Evolutionary conservation across 805 yeast genomes (phyloP).

Genomic region (Hanseniaspora lindneri): DNA sequence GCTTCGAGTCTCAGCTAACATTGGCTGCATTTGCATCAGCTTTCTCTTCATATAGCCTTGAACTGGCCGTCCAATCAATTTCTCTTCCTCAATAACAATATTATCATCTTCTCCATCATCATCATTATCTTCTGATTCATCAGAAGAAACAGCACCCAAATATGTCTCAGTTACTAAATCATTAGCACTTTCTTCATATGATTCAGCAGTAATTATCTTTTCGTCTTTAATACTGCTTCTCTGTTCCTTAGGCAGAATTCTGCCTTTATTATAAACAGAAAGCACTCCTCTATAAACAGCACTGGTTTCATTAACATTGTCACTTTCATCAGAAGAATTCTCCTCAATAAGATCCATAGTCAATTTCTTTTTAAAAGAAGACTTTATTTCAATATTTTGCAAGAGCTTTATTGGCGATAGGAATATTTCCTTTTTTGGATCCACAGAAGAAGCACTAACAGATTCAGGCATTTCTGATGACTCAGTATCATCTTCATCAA

Average conservation of each 20-base stretch:
- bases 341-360: slow-evolving; percentile 19
- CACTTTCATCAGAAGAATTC: slow-evolving; percentile 8
- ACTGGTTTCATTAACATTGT: slow-evolving; percentile 13
- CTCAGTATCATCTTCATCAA: not conserved
- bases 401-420: slow-evolving; percentile 16
- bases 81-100: slow-evolving; percentile 25
- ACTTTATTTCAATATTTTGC: slow-evolving; percentile 17
- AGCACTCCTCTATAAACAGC: not conserved
- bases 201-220: slow-evolving; percentile 21
- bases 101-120: slow-evolving; percentile 25
- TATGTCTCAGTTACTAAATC: too few species aligned
- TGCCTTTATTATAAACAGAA: slow-evolving; percentile 16
- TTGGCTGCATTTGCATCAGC: slow-evolving; percentile 4
- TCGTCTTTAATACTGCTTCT: slow-evolving; percentile 29
- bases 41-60: slow-evolving; percentile 16
- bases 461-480: too few species aligned
- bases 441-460: too few species aligned
- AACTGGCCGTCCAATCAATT: slow-evolving; percentile 8
- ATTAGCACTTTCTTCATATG: too few species aligned
- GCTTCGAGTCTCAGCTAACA: not conserved
- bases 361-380: slow-evolving; percentile 18
- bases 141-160: too few species aligned
- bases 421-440: not conserved
- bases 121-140: too few species aligned
- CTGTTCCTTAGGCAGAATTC: slow-evolving; percentile 29